Conservation (phyloP, 2,329 filamentous ascomycete genomes). For the Trichophyton schoenleinii region DNA sequence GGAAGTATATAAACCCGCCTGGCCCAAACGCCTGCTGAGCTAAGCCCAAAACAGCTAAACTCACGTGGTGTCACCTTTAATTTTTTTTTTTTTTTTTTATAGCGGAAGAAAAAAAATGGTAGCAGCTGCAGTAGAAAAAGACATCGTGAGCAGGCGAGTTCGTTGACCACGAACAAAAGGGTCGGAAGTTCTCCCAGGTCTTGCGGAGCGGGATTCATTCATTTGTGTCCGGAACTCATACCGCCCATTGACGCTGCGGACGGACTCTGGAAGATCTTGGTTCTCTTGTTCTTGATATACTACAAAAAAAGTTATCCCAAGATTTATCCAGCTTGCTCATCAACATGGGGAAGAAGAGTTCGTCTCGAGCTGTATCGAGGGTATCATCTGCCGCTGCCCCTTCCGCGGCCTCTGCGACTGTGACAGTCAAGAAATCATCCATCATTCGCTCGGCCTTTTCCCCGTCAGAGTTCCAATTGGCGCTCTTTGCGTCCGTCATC, state of each 20-base stretch:
- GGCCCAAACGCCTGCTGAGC: not conserved
- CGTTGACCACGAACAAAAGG: not conserved
- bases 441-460: conserved; percentile 40
- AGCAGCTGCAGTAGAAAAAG: not conserved
- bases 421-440: conserved; percentile 34
- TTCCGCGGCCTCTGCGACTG: conserved; percentile 25
- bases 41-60: conserved; percentile 7
- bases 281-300: not conserved
- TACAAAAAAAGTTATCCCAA: not conserved
- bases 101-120: not conserved
- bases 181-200: not conserved
- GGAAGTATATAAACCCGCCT: not conserved
- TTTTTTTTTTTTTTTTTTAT: conserved; percentile 9
- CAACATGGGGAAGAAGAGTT: conserved; percentile 37
- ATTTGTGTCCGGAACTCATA: not conserved
- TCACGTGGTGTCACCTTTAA: conserved; percentile 7
- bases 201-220: not conserved
- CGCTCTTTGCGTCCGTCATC: conserved; percentile 42
- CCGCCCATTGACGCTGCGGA: not conserved
- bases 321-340: conserved; percentile 9
- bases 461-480: conserved; percentile 39
- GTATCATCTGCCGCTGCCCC: conserved; percentile 32
- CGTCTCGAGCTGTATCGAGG: conserved; percentile 32
- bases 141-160: not conserved
- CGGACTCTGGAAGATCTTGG: not conserved